phyloP scores from a whole-genome alignment of 352 stramenopile genomes.

The Globisporangium viniferum region DNA sequence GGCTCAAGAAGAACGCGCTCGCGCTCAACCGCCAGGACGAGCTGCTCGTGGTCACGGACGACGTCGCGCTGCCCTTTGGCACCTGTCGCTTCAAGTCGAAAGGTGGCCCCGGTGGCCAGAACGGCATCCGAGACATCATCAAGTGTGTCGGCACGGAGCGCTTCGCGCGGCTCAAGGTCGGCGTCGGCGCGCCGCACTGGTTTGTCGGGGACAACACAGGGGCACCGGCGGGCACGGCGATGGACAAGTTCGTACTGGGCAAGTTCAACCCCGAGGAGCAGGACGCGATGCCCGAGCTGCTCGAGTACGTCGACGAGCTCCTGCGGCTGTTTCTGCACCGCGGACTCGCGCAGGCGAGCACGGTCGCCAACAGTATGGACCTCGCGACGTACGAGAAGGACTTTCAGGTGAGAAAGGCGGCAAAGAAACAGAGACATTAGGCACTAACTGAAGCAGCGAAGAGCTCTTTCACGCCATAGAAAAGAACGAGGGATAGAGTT shows the following conservation, averaged over 20 bases:
- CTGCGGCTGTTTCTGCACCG: constrained; percentile 80
- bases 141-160: constrained; percentile 78
- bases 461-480: background rate
- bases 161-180: constrained; percentile 82
- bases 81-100: constrained; percentile 81
- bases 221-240: constrained; percentile 68
- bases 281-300: constrained; percentile 56
- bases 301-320: constrained; percentile 73
- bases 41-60: constrained; percentile 78
- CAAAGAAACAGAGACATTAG: constrained; percentile 22
- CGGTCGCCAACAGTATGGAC: constrained; percentile 79
- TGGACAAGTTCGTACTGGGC: constrained; percentile 81
- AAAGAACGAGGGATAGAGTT: background rate
- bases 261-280: constrained; percentile 80
- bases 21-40: constrained; percentile 80
- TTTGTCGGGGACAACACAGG: constrained; percentile 65
- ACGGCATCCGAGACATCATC: constrained; percentile 82
- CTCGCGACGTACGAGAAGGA: constrained; percentile 47
- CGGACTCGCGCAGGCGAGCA: constrained; percentile 63
- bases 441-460: background rate
- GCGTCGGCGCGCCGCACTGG: constrained; percentile 74
- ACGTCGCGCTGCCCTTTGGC: constrained; percentile 79
- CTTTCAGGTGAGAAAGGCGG: constrained; percentile 16
- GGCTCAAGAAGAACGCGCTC: constrained; percentile 82
- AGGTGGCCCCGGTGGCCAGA: constrained; percentile 74